These are phyloP conservation scores for Funneliformis mosseae DNA, from an alignment of 192 early-diverging fungal genomes.

Conservation along the genomic window DNA sequence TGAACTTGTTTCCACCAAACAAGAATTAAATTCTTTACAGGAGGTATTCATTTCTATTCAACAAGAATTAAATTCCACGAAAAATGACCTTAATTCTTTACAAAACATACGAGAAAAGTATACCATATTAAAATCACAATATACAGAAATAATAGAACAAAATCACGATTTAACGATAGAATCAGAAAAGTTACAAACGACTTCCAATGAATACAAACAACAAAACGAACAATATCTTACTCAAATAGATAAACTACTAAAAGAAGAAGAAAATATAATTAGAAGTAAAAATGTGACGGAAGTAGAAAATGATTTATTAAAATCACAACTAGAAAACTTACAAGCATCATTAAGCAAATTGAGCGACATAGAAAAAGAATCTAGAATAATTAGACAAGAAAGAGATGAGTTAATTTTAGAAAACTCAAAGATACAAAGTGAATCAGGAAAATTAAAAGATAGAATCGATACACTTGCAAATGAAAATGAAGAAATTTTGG, in stretches of 20 bases:
- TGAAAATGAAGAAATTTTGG: too few species aligned
- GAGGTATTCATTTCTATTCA: not conserved
- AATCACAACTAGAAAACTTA: not conserved
- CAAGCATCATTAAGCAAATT: not conserved
- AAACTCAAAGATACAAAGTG: too few species aligned
- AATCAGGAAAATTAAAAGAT: too few species aligned
- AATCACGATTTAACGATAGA: not conserved
- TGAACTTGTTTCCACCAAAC: not conserved
- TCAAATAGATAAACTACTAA: not conserved
- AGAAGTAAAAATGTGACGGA: not conserved
- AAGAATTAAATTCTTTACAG: not conserved
- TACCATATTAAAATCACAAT: not conserved
- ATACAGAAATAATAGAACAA: not conserved
- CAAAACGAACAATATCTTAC: not conserved
- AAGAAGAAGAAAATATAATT: not conserved
- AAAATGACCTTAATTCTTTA: not conserved
- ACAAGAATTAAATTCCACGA: not conserved
- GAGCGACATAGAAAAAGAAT: not conserved
- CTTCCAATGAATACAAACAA: not conserved
- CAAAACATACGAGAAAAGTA: slow-evolving; percentile 8
- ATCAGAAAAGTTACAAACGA: not conserved
- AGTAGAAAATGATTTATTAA: slow-evolving; percentile 7
- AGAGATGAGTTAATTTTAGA: not conserved
- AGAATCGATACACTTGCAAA: too few species aligned
- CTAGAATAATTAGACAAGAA: not conserved